Percentiles rank a stretch among this genome's conserved stretches.
Conservation (phyloP, 495 filamentous ascomycete genomes). For the Mycothermus thermophilus region DNA sequence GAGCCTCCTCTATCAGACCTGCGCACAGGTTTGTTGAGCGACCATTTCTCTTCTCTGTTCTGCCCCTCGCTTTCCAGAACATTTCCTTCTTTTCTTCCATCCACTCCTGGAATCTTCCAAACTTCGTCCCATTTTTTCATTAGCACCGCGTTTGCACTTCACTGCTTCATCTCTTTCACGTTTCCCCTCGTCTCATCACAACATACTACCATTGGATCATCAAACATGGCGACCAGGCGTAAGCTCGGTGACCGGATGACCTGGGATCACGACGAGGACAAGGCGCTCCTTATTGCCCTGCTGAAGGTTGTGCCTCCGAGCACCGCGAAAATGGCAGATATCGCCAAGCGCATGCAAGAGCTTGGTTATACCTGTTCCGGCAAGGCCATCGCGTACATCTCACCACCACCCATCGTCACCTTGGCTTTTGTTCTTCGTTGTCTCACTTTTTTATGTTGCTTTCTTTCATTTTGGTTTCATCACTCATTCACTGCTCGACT, state of each 20-base stretch:
- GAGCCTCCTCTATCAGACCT: background rate
- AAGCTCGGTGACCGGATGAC: conserved; percentile 13
- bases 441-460: background rate
- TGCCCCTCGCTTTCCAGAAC: background rate
- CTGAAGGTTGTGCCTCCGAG: conserved; percentile 8
- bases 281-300: conserved; percentile 14
- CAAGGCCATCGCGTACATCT: conserved; percentile 21
- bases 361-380: conserved; percentile 14
- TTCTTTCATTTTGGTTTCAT: background rate
- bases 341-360: conserved; percentile 10
- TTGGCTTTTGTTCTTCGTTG: background rate
- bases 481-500: background rate
- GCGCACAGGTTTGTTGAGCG: background rate
- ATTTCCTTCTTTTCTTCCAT: background rate
- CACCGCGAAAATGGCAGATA: conserved; percentile 9
- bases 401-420: too few species aligned
- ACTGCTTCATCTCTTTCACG: background rate
- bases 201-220: background rate
- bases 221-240: background rate
- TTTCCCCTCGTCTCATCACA: background rate
- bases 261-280: conserved; percentile 19
- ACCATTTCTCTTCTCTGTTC: conserved; percentile 1
- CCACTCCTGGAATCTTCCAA: background rate
- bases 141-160: background rate
- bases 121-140: background rate